A percentile compares a stretch with the other conserved stretches of the same genome.
phyloP scores from a whole-genome alignment of 441 rosid genomes.

The Kokia cookei region DNA sequence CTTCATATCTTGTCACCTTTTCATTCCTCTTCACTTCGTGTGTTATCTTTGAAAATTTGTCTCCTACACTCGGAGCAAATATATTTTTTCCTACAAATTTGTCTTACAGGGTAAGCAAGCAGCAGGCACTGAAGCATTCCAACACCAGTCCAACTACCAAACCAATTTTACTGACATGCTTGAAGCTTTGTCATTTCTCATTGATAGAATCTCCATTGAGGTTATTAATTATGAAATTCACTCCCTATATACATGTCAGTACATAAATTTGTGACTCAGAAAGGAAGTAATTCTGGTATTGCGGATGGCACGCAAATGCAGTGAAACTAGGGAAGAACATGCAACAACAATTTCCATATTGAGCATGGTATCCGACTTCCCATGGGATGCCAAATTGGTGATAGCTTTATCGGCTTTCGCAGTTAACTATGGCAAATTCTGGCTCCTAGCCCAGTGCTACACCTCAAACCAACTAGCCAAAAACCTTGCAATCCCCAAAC shows the following conservation, averaged over 20 bases:
- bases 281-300: not conserved
- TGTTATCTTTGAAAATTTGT: not conserved
- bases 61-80: not conserved
- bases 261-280: not conserved
- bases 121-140: constrained; percentile 14
- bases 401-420: constrained; percentile 75
- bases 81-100: not conserved
- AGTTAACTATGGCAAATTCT: constrained; percentile 66
- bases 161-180: constrained; percentile 4
- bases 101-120: constrained; percentile 9
- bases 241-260: not conserved
- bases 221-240: constrained; percentile 3
- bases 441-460: constrained; percentile 60
- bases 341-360: constrained; percentile 48
- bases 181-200: constrained; percentile 24
- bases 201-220: constrained; percentile 44
- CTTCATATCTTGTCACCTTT: no score
- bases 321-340: constrained; percentile 53
- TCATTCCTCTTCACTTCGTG: no score
- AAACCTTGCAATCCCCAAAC: constrained; percentile 66
- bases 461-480: constrained; percentile 69
- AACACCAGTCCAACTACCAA: constrained; percentile 18
- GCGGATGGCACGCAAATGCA: constrained; percentile 64
- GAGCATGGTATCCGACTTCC: constrained; percentile 38
- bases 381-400: constrained; percentile 74